A percentile compares a stretch with the other conserved stretches of the same genome.
Evolutionary conservation across 2,329 filamentous ascomycete species (phyloP).

Genomic region (Myriosclerotinia duriaeana): DNA sequence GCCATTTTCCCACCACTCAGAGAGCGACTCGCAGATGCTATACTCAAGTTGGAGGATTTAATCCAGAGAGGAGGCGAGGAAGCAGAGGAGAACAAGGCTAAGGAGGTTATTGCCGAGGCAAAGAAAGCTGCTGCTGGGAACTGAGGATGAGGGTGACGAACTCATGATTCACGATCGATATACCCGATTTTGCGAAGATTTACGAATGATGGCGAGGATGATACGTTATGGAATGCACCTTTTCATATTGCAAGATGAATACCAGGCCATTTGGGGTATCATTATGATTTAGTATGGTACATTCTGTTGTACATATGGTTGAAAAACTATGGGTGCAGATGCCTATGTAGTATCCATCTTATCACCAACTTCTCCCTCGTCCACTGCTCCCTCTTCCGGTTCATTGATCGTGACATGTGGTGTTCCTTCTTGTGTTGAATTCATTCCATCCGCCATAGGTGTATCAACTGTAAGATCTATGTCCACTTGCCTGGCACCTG

Average conservation of each 20-base stretch:
- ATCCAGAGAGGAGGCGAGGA: conserved; percentile 57
- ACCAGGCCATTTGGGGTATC: conserved; percentile 31
- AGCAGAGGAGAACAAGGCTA: conserved; percentile 55
- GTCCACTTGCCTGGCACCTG: conserved; percentile 45
- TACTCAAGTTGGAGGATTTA: conserved; percentile 72
- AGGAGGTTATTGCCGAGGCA: conserved; percentile 48
- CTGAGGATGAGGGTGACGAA: conserved; percentile 10
- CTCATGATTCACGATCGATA: conserved; percentile 19
- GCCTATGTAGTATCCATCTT: conserved; percentile 64
- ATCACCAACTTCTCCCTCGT: conserved; percentile 48
- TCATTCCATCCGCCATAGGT: conserved; percentile 35
- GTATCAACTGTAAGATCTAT: conserved; percentile 37
- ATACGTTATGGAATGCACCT: background rate
- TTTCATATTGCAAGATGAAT: background rate
- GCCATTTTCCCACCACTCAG: conserved; percentile 74
- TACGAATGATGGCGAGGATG: background rate
- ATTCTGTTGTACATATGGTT: conserved; percentile 31
- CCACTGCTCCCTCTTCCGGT: conserved; percentile 40
- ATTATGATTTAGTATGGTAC: conserved; percentile 36
- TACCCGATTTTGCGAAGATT: conserved; percentile 11
- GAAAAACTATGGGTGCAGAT: background rate
- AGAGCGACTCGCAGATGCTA: conserved; percentile 67
- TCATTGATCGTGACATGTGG: conserved; percentile 53
- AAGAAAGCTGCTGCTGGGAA: conserved; percentile 54
- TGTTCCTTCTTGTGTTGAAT: conserved; percentile 41